phyloP scores from a whole-genome alignment of 164 flowering plant genomes.

The Magnolia officinalis region DNA sequence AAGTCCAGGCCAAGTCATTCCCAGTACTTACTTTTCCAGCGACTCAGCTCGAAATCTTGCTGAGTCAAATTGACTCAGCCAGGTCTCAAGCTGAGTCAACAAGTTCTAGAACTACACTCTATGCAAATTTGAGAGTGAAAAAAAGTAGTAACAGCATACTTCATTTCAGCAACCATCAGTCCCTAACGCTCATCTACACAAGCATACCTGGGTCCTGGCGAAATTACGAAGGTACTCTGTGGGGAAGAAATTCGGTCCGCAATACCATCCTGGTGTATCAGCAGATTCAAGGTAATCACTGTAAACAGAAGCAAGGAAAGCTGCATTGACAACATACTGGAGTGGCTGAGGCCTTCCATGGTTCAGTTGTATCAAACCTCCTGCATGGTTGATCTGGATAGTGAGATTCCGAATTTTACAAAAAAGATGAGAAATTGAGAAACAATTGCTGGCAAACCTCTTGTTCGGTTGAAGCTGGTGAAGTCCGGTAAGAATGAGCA shows the following conservation, averaged over 20 bases:
- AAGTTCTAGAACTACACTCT: too few species aligned
- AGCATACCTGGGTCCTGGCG: slow-evolving; percentile 82
- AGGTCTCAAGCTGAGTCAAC: too few species aligned
- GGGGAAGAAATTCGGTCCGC: slow-evolving; percentile 88
- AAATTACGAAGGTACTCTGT: slow-evolving; percentile 70
- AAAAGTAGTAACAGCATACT: too few species aligned
- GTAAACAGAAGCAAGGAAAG: slow-evolving; percentile 78
- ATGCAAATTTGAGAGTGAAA: too few species aligned
- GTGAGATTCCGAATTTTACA: neutral
- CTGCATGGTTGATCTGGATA: slow-evolving; percentile 29
- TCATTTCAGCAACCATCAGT: too few species aligned
- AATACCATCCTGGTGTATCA: slow-evolving; percentile 97
- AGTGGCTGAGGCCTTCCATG: slow-evolving; percentile 95
- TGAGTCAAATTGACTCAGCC: too few species aligned
- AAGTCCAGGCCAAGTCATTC: too few species aligned
- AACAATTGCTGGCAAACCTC: slow-evolving; percentile 37
- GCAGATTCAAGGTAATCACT: slow-evolving; percentile 92
- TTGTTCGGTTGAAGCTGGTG: slow-evolving; percentile 77
- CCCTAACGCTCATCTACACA: neutral
- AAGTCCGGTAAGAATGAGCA: slow-evolving; percentile 82
- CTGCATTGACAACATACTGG: slow-evolving; percentile 88
- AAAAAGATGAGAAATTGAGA: neutral
- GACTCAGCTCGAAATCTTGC: too few species aligned
- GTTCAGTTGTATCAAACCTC: slow-evolving; percentile 86
- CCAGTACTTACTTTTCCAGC: too few species aligned